phyloP scores from a whole-genome alignment of 2,329 filamentous ascomycete genomes.

The Ophiosphaerella korrae region DNA sequence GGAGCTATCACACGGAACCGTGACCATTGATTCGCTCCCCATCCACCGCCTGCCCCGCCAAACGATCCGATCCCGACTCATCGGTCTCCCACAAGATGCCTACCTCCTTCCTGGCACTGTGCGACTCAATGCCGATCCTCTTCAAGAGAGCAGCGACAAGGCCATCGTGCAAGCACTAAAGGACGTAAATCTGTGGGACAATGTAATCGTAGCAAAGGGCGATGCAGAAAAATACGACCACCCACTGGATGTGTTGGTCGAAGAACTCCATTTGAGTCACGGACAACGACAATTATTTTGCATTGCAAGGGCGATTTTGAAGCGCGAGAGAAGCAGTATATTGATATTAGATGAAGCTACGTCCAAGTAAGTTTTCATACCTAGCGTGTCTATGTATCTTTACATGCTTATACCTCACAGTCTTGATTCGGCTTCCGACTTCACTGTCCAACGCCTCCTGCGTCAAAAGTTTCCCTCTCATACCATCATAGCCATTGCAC shows the following conservation, averaged over 20 bases:
- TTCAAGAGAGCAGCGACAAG: constrained; percentile 42
- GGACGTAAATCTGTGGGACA: constrained; percentile 53
- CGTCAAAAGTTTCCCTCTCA: constrained; percentile 59
- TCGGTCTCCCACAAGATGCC: constrained; percentile 58
- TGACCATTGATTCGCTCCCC: constrained; percentile 56
- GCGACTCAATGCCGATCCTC: constrained; percentile 56
- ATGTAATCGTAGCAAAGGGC: constrained; percentile 41
- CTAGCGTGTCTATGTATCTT: neutral
- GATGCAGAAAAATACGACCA: constrained; percentile 38
- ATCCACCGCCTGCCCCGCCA: constrained; percentile 52
- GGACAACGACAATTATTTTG: constrained; percentile 70
- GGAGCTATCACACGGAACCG: constrained; percentile 49
- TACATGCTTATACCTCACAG: constrained; percentile 38
- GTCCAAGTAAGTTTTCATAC: constrained; percentile 30
- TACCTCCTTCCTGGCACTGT: constrained; percentile 57
- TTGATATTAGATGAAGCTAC: constrained; percentile 44
- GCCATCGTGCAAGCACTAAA: constrained; percentile 52
- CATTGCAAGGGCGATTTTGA: constrained; percentile 63
- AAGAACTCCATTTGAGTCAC: constrained; percentile 39
- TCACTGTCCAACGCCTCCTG: constrained; percentile 62
- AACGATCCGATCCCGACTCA: constrained; percentile 53
- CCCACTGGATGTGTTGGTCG: constrained; percentile 38
- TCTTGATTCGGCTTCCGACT: constrained; percentile 63
- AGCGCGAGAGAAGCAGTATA: constrained; percentile 29
- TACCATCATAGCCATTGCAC: constrained; percentile 65